These are phyloP conservation scores for Macaranga tanarius DNA, from an alignment of 441 rosid genomes.

Conservation along the genomic window DNA sequence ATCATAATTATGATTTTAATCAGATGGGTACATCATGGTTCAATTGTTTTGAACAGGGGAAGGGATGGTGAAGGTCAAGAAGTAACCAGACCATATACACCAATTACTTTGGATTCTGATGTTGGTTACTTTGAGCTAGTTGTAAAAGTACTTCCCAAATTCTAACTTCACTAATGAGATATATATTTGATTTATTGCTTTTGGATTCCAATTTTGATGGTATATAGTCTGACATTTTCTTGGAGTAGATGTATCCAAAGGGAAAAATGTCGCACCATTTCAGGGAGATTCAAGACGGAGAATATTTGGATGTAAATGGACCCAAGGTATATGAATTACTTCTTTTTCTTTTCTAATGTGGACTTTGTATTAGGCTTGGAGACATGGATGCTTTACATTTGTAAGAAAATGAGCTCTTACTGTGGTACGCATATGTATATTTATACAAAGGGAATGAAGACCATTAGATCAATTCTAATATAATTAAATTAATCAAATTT, in stretches of 20 bases:
- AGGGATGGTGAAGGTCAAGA: constrained; percentile 68
- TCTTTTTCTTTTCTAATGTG: no score
- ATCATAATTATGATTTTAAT: background rate
- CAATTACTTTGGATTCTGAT: constrained; percentile 79
- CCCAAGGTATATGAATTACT: constrained; percentile 51
- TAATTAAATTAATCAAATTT: no score
- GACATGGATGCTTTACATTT: no score
- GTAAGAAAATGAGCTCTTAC: no score
- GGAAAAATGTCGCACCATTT: constrained; percentile 96
- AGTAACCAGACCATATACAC: constrained; percentile 80
- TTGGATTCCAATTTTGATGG: background rate
- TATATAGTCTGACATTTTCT: background rate
- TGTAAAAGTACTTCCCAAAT: constrained; percentile 48
- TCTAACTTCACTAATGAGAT: no score
- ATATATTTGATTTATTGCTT: background rate
- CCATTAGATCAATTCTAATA: no score
- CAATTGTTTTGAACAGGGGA: constrained; percentile 41
- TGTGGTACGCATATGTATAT: no score
- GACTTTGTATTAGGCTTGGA: no score
- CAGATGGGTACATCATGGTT: no score
- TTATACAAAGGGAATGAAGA: no score
- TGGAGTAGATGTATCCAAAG: constrained; percentile 73
- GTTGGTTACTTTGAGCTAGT: constrained; percentile 73
- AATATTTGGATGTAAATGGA: constrained; percentile 73
- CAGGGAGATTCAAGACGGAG: constrained; percentile 73